Percentiles rank a stretch among this genome's conserved stretches.
phyloP scores from a whole-genome alignment of 2,329 filamentous ascomycete genomes.

The Blastomyces silverae region DNA sequence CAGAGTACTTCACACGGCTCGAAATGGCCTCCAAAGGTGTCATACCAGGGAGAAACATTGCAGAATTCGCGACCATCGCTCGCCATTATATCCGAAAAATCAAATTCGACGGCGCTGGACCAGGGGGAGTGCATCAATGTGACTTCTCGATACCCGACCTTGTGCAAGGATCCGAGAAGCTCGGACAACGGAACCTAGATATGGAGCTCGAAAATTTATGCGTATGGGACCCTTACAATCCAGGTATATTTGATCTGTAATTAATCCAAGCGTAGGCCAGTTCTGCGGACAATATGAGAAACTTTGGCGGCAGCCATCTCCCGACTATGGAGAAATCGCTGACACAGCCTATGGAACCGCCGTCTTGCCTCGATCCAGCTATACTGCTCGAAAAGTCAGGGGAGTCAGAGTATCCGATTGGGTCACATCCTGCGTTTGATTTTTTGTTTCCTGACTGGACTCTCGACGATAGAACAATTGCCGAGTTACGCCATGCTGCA shows the following conservation, averaged over 20 bases:
- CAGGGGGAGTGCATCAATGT: not conserved
- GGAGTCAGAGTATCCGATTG: not conserved
- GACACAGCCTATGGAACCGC: not conserved
- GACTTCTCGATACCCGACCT: not conserved
- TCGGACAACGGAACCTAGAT: not conserved
- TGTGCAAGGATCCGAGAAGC: not conserved
- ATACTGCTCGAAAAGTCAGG: not conserved
- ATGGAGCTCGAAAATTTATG: not conserved
- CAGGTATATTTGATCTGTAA: not conserved
- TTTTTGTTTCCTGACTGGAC: not conserved
- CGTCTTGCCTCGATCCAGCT: not conserved
- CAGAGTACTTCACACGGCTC: conserved; percentile 41
- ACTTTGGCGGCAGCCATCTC: not conserved
- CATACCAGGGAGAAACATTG: not conserved
- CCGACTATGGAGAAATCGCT: not conserved
- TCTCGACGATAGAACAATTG: not conserved
- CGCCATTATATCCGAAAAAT: conserved; percentile 1
- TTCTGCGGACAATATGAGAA: not conserved
- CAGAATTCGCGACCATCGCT: not conserved
- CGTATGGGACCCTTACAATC: not conserved
- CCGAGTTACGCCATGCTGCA: not conserved
- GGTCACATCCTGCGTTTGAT: not conserved
- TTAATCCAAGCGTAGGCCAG: not conserved
- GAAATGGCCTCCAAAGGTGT: conserved; percentile 24
- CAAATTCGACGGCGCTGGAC: not conserved